Evolutionary conservation across 176 grass and related monocot genomes (phyloP), one percentile per base, ranked within the genome.

Genomic region (Puya raimondii): DNA sequence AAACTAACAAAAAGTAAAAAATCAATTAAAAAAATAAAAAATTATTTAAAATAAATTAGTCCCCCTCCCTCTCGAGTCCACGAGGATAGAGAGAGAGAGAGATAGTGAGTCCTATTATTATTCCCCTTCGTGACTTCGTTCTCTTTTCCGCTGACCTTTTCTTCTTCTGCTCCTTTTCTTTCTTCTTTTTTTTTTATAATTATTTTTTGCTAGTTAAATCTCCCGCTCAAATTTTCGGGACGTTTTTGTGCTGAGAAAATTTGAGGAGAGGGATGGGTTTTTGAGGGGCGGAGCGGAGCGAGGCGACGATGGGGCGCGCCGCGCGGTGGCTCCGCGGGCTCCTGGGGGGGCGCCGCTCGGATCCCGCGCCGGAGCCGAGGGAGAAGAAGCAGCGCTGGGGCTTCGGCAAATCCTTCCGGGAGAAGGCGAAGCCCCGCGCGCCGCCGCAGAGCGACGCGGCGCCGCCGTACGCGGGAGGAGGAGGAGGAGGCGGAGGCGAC

Each of bases 381-480:
- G 56, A 61, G 56, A 61, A 61, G 56, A 61, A 22, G 17, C 7
- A 22, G 56, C 7, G 56, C 16, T 61, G 56, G 56, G 56, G 56
- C 56, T 61, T 61, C 56, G 56, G 56, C 17, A 61, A 61, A 18
- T 61, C 56, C 7, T 61, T 61, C 56, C 56, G 56, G 17, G 56
- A 61, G 56, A 61, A 11, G n/a, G 5, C 6, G 33, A 61, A 61
- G n/a, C 5, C 33, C 33, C 33, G 33, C 33, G 0, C 17, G 9
- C 3, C n/a, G 17, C 56, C 16, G 17, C 17, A 4, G 56, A 61
- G 21, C n/a, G 17, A 61, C 10, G 4, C 56, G 1, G 21, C 3
- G 14, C 9, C n/a, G 0, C 14, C 52, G 13, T 12, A 12, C 16
- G 1, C 56, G 56, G 56, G 5, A 0, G 16, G 56, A 58, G 54